Conservation (phyloP, 768 basidiomycete species). For the Mrakia hoshinonis region DNA sequence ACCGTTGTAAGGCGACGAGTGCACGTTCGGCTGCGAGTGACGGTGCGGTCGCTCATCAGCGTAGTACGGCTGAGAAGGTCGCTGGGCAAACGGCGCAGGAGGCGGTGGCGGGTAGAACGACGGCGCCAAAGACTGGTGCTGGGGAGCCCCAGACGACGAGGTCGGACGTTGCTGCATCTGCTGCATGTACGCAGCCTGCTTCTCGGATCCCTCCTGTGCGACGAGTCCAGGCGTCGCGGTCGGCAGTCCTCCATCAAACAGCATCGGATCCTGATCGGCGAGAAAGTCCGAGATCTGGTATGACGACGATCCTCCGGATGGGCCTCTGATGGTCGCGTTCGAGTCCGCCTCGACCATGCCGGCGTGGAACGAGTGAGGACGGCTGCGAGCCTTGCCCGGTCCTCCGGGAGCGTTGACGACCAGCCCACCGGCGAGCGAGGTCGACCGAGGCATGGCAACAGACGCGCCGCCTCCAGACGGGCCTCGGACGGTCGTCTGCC, state of each 20-base stretch:
- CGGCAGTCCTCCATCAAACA: conserved; percentile 22
- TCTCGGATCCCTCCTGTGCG: background rate
- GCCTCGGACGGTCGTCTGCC: conserved; percentile 21
- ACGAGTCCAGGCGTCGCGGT: conserved; percentile 14
- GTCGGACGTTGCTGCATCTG: background rate
- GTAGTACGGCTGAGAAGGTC: background rate
- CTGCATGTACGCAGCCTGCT: background rate
- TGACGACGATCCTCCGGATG: background rate
- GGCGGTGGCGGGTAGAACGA: conserved; percentile 3
- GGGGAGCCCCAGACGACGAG: background rate
- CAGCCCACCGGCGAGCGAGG: background rate
- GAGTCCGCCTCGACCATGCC: conserved; percentile 2
- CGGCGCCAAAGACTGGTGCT: background rate
- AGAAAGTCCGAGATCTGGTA: conserved; percentile 5
- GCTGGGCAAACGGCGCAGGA: background rate
- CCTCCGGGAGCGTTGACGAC: background rate
- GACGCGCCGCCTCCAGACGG: background rate
- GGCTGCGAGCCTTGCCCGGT: background rate
- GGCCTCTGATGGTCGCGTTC: conserved; percentile 4
- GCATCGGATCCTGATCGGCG: conserved; percentile 14
- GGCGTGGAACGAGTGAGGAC: conserved; percentile 23
- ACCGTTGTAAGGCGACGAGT: background rate
- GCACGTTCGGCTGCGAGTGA: conserved; percentile 2
- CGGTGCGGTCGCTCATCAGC: background rate
- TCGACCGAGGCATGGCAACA: background rate